These are phyloP conservation scores for Fonsecaea monophora DNA, from an alignment of 2,329 filamentous ascomycete species.

Conservation along the genomic window DNA sequence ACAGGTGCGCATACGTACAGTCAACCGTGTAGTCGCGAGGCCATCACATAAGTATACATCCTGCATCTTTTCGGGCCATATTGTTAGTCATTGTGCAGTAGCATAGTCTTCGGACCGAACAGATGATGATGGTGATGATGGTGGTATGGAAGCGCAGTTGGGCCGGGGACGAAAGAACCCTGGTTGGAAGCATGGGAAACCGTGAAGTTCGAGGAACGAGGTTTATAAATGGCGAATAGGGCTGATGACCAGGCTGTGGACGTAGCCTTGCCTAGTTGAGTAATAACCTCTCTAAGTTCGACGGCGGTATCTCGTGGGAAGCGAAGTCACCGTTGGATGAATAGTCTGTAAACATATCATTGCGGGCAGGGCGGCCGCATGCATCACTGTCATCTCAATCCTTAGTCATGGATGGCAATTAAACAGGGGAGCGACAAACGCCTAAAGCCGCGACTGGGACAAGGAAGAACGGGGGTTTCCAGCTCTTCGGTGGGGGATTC, in stretches of 20 bases:
- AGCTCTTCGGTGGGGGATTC: not conserved
- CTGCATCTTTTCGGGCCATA: not conserved
- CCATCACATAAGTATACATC: not conserved
- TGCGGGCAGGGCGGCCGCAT: constrained; percentile 17
- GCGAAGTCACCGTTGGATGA: no score
- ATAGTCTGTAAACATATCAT: not conserved
- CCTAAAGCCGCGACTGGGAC: constrained; percentile 3
- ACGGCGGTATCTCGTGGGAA: not conserved
- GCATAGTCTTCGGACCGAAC: not conserved
- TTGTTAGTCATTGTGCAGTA: constrained; percentile 1
- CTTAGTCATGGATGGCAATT: not conserved
- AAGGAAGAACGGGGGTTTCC: not conserved
- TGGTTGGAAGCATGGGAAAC: not conserved
- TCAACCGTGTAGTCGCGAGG: not conserved
- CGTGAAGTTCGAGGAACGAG: not conserved
- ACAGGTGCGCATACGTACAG: not conserved
- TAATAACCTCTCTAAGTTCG: not conserved
- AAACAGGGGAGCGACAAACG: not conserved
- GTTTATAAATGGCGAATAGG: not conserved
- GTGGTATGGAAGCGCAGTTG: not conserved
- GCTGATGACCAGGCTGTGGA: not conserved
- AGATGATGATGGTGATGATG: not conserved
- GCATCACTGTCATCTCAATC: constrained; percentile 2
- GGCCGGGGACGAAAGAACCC: not conserved
- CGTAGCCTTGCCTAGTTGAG: not conserved